Evolutionary conservation across 768 basidiomycete species (phyloP).

Genomic region (Coprinopsis strossmayeri): DNA sequence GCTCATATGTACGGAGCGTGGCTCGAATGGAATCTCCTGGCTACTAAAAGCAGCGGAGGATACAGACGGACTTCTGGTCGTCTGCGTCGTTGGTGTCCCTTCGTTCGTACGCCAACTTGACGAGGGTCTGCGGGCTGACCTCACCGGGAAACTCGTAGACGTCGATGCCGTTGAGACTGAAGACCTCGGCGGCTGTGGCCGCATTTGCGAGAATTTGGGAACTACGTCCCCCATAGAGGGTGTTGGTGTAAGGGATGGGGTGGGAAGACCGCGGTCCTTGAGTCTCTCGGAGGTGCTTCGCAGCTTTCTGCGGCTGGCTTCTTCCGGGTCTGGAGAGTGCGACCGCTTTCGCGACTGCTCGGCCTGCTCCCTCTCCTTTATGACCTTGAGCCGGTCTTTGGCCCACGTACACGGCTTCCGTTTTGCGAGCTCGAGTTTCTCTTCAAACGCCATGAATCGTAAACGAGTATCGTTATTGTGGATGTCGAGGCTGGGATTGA

Average conservation of each 20-base stretch:
- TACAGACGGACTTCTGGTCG: no score
- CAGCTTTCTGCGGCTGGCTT: not conserved
- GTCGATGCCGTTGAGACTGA: not conserved
- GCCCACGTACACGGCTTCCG: conserved; percentile 1
- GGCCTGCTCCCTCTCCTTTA: not conserved
- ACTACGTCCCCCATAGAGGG: no score
- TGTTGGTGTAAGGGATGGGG: no score
- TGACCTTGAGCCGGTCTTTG: not conserved
- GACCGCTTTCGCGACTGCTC: not conserved
- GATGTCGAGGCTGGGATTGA: conserved; percentile 29
- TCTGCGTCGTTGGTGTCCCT: no score
- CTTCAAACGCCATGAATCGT: conserved; percentile 36
- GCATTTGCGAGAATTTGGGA: not conserved
- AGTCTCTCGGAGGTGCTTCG: not conserved
- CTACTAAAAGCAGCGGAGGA: no score
- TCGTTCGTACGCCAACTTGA: no score
- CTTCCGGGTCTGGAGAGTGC: not conserved
- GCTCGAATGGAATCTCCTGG: no score
- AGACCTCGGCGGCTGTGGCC: not conserved
- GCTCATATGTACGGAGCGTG: no score
- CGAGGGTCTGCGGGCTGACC: no score
- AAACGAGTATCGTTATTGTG: conserved; percentile 38
- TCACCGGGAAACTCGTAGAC: no score
- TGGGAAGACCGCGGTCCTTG: not conserved
- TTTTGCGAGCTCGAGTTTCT: conserved; percentile 27